Conservation (phyloP, 331 rosid species). For the Rosa hybrid region DNA sequence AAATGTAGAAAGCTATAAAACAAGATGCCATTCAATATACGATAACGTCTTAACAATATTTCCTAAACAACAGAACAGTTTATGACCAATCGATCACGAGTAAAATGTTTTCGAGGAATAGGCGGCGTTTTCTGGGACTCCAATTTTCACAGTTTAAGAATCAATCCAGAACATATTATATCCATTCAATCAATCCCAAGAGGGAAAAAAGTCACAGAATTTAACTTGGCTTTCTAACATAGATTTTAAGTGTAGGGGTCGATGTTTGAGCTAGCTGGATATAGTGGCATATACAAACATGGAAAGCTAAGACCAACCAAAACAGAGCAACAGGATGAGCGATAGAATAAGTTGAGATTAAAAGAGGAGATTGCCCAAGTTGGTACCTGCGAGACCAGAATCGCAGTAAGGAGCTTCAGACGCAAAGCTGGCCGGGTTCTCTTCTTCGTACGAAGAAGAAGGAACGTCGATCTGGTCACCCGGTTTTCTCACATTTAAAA, state of each 20-base stretch:
- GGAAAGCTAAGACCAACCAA: background rate
- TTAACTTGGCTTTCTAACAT: background rate
- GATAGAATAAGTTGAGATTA: background rate
- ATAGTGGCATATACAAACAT: background rate
- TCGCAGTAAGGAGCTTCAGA: background rate
- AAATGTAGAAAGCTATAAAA: background rate
- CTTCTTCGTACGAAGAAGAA: background rate
- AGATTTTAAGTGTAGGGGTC: background rate
- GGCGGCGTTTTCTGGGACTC: background rate
- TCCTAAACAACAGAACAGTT: background rate
- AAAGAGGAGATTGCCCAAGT: background rate
- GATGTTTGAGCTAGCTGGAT: background rate
- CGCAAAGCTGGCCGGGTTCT: background rate
- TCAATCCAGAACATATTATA: background rate
- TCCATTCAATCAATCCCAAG: background rate
- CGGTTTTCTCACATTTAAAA: background rate
- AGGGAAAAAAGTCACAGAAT: background rate
- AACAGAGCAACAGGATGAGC: background rate
- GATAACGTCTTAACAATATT: background rate
- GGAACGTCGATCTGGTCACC: background rate
- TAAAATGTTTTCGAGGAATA: background rate
- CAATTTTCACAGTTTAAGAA: background rate
- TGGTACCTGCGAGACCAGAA: background rate
- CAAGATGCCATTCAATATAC: too few relatives aligned
- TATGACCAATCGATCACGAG: background rate